Evolutionary conservation across 2,329 filamentous ascomycete genomes (phyloP).

Genomic region (Akanthomyces dipterigenus): DNA sequence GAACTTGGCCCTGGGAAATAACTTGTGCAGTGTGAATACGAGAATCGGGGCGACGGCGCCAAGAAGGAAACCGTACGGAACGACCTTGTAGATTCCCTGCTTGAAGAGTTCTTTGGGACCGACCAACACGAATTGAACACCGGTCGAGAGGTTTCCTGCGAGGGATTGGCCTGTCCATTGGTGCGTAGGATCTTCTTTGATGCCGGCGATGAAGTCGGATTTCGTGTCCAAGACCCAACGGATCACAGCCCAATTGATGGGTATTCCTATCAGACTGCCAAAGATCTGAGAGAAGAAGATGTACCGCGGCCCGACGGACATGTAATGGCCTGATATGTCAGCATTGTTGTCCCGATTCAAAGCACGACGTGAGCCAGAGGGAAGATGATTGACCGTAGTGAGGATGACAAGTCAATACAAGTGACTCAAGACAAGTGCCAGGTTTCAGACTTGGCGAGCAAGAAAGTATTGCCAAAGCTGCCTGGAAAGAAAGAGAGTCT

Average conservation of each 20-base stretch:
- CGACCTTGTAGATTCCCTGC: conserved; percentile 37
- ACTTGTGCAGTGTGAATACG: conserved; percentile 44
- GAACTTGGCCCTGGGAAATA: conserved; percentile 46
- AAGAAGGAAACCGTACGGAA: conserved; percentile 48
- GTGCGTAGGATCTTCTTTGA: conserved; percentile 44
- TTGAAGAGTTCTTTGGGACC: conserved; percentile 43
- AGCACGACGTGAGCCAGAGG: not conserved
- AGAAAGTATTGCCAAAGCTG: too few relatives aligned
- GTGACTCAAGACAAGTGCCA: too few relatives aligned
- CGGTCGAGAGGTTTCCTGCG: conserved; percentile 43
- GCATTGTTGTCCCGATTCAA: too few relatives aligned
- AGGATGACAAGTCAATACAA: too few relatives aligned
- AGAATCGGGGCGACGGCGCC: conserved; percentile 39
- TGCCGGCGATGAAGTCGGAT: conserved; percentile 46
- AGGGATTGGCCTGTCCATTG: conserved; percentile 56
- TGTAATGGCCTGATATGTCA: conserved; percentile 40
- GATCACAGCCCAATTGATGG: conserved; percentile 55
- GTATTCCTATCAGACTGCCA: conserved; percentile 50
- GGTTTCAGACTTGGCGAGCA: too few relatives aligned
- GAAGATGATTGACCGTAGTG: too few relatives aligned
- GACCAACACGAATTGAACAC: conserved; percentile 54
- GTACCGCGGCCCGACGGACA: conserved; percentile 53
- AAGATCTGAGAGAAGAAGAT: conserved; percentile 56
- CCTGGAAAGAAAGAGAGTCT: too few relatives aligned
- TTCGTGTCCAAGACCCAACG: conserved; percentile 54